Evolutionary conservation across 768 basidiomycete species (phyloP).

Genomic region (Podaxis carcinomalis): DNA sequence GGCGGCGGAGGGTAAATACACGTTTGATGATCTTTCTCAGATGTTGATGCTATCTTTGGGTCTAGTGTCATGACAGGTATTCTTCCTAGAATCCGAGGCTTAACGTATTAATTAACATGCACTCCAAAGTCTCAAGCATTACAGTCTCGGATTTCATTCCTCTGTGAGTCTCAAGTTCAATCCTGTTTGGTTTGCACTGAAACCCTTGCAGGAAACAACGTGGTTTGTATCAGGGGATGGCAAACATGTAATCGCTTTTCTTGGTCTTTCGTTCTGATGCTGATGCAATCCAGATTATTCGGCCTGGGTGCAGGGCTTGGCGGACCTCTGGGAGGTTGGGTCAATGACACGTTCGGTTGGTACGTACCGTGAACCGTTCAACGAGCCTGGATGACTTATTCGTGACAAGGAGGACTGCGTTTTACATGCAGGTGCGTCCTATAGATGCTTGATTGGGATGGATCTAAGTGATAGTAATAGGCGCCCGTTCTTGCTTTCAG

Average conservation of each 20-base stretch:
- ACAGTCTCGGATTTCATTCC: slow-evolving; percentile 88
- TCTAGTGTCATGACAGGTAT: slow-evolving; percentile 80
- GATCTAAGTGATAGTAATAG: slow-evolving; percentile 31
- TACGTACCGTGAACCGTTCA: slow-evolving; percentile 30
- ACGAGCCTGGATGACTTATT: slow-evolving; percentile 11
- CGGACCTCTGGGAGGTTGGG: slow-evolving; percentile 79
- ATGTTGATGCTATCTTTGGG: slow-evolving; percentile 21
- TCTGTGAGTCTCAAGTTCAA: slow-evolving; percentile 46
- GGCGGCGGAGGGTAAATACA: slow-evolving; percentile 81
- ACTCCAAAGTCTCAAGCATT: slow-evolving; percentile 66
- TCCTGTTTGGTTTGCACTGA: slow-evolving; percentile 4
- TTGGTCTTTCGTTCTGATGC: slow-evolving; percentile 1
- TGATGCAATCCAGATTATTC: slow-evolving; percentile 51
- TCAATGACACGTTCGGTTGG: slow-evolving; percentile 86
- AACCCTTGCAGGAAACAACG: slow-evolving; percentile 61
- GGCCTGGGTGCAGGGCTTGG: slow-evolving; percentile 81
- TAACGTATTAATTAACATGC: slow-evolving; percentile 20
- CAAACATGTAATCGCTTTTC: slow-evolving; percentile 62
- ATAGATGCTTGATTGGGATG: slow-evolving; percentile 10
- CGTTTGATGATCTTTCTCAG: slow-evolving; percentile 10
- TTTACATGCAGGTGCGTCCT: slow-evolving; percentile 69
- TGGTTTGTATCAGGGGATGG: slow-evolving; percentile 89
- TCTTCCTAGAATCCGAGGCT: slow-evolving; percentile 8
- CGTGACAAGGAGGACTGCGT: slow-evolving; percentile 64
- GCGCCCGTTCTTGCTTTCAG: slow-evolving; percentile 75